Evolutionary conservation across 1,284 basidiomycete genomes (phyloP).

Genomic region (Cryptococcus sp.): DNA sequence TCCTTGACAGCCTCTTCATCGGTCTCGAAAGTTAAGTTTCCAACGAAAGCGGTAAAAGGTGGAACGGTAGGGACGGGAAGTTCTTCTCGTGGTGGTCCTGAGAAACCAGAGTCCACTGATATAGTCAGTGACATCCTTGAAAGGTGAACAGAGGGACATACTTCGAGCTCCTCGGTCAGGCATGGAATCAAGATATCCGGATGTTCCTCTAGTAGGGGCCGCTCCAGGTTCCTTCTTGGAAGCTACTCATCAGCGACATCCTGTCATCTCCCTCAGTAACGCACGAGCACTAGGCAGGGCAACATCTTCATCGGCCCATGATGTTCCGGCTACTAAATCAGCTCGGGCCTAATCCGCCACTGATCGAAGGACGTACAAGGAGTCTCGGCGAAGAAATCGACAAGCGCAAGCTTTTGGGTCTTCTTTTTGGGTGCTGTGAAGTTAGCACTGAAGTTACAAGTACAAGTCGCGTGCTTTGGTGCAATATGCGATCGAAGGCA

Average conservation of each 20-base stretch:
- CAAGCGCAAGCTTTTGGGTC: conserved; percentile 82
- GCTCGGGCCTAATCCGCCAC: not conserved
- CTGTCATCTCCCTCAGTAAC: too few relatives aligned
- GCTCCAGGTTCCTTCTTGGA: conserved; percentile 36
- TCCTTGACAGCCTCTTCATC: conserved; percentile 74
- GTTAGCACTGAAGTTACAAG: not conserved
- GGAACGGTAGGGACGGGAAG: conserved; percentile 89
- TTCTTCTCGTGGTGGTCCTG: conserved; percentile 65
- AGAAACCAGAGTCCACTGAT: conserved; percentile 12
- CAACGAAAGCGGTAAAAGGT: conserved; percentile 93
- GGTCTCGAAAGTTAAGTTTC: conserved; percentile 92
- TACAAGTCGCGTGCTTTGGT: too few relatives aligned
- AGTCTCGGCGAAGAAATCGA: conserved; percentile 79
- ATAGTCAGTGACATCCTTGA: conserved; percentile 5
- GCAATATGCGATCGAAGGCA: too few relatives aligned
- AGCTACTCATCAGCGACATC: conserved; percentile 42
- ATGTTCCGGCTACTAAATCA: conserved; percentile 61
- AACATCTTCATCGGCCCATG: conserved; percentile 98
- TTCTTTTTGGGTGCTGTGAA: conserved; percentile 59
- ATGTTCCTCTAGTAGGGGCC: conserved; percentile 44
- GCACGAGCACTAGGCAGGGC: conserved; percentile 79
- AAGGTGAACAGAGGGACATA: conserved; percentile 4
- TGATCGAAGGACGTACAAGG: conserved; percentile 51
- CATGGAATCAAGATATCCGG: conserved; percentile 48
- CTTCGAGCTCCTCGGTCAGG: conserved; percentile 35